Evolutionary conservation across 78 protist species (phyloP).

Genomic region (Bodo saltans): DNA sequence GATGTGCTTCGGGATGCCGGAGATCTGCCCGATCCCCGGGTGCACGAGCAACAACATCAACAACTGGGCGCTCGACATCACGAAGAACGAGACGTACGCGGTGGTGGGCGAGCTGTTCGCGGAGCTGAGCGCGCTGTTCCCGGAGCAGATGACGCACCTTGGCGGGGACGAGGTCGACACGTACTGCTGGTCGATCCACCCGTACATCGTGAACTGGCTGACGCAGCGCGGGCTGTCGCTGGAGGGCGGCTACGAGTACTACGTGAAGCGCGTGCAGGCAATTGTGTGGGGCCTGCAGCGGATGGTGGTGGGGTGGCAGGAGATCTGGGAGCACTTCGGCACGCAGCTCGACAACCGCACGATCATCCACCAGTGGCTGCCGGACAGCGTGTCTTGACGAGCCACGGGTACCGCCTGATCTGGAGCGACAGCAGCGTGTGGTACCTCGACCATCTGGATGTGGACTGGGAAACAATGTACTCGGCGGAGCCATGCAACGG

Average conservation of each 20-base stretch:
- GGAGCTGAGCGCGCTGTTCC: slow-evolving; percentile 36
- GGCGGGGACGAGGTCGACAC: slow-evolving; percentile 85
- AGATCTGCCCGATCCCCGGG: slow-evolving; percentile 48
- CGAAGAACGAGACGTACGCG: slow-evolving; percentile 33
- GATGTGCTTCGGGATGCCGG: slow-evolving; percentile 78
- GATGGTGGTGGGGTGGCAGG: slow-evolving; percentile 37
- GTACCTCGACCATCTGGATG: slow-evolving; percentile 51
- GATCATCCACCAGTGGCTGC: slow-evolving; percentile 38
- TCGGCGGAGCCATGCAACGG: slow-evolving; percentile 48
- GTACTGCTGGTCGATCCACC: slow-evolving; percentile 67
- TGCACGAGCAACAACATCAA: slow-evolving; percentile 48
- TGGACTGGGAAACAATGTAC: slow-evolving; percentile 48
- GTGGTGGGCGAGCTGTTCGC: slow-evolving; percentile 24
- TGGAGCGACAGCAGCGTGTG: slow-evolving; percentile 15
- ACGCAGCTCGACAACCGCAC: slow-evolving; percentile 31
- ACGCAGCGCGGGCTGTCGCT: slow-evolving; percentile 9
- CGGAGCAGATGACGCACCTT: slow-evolving; percentile 61
- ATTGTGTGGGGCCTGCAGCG: neutral
- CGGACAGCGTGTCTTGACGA: slow-evolving; percentile 8
- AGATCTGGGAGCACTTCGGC: slow-evolving; percentile 28
- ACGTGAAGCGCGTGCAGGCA: slow-evolving; percentile 11
- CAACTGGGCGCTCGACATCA: slow-evolving; percentile 53
- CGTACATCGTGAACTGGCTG: slow-evolving; percentile 46
- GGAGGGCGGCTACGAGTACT: slow-evolving; percentile 39
- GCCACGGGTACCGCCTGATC: slow-evolving; percentile 33